Percentiles rank a stretch among this genome's conserved stretches.
Conservation (phyloP, 768 basidiomycete species). For the Chalciporus chontae region DNA sequence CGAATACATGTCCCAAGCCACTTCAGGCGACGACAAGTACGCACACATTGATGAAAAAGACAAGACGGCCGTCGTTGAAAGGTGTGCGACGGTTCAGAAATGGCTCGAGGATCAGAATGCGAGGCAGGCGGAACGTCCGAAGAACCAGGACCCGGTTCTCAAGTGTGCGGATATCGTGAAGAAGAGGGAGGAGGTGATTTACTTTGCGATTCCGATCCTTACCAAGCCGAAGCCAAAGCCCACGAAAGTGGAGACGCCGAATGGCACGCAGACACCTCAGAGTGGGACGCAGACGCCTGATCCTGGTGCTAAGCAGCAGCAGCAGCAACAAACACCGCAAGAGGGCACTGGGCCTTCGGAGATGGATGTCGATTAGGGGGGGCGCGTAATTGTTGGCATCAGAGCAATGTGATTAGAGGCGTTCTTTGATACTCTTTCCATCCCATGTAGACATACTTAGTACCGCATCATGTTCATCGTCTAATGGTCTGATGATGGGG, state of each 20-base stretch:
- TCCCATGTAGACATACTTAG: conserved; percentile 6
- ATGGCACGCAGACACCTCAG: conserved; percentile 71
- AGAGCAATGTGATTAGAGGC: neutral
- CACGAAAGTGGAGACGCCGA: conserved; percentile 47
- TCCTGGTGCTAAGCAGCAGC: conserved; percentile 36
- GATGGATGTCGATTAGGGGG: conserved; percentile 79
- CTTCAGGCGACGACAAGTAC: conserved; percentile 80
- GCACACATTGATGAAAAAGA: conserved; percentile 89
- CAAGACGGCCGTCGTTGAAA: conserved; percentile 83
- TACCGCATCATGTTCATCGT: conserved; percentile 6
- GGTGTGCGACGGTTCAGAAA: conserved; percentile 84
- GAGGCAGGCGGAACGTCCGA: conserved; percentile 82
- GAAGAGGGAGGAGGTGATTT: conserved; percentile 90
- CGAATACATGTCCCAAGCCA: conserved; percentile 79
- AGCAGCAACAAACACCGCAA: conserved; percentile 15
- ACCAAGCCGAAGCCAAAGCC: conserved; percentile 91
- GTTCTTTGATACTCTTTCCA: neutral
- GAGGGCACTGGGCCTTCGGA: conserved; percentile 50
- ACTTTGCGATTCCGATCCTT: conserved; percentile 86
- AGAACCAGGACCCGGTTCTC: conserved; percentile 85
- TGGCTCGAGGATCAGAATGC: conserved; percentile 94
- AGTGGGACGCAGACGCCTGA: conserved; percentile 56
- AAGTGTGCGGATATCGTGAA: conserved; percentile 79
- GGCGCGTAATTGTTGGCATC: neutral
- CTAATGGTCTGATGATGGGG: neutral